Evolutionary conservation across 2,329 filamentous ascomycete genomes (phyloP).

Genomic region (Penicillium crustosum): DNA sequence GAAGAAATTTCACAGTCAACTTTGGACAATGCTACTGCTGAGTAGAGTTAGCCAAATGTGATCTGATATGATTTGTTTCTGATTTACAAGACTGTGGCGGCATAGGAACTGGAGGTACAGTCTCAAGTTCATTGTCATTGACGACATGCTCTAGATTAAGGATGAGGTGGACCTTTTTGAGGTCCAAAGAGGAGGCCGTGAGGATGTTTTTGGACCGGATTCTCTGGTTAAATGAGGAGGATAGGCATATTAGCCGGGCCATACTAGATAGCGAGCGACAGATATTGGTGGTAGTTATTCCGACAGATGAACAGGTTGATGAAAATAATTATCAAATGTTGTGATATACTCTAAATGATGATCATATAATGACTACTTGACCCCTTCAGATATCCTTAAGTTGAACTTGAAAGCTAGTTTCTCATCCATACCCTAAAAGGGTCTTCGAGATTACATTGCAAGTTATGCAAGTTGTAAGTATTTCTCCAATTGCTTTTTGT

Average conservation of each 20-base stretch:
- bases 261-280: not conserved
- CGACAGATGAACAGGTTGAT: too few relatives aligned
- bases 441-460: too few relatives aligned
- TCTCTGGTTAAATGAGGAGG: not conserved
- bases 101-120: not conserved
- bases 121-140: not conserved
- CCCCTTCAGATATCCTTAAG: not conserved
- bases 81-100: not conserved
- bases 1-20: not conserved
- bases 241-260: not conserved
- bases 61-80: not conserved
- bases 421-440: too few relatives aligned
- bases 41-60: too few relatives aligned
- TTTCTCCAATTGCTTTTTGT: too few relatives aligned
- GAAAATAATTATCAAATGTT: too few relatives aligned
- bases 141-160: not conserved
- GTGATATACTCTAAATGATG: not conserved
- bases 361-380: not conserved
- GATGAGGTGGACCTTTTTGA: not conserved
- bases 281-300: too few relatives aligned
- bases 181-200: not conserved
- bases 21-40: not conserved
- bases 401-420: too few relatives aligned
- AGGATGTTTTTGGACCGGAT: not conserved
- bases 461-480: too few relatives aligned